Conservation (phyloP, 2,329 filamentous ascomycete genomes). For the Calonectria multiphialidica region DNA sequence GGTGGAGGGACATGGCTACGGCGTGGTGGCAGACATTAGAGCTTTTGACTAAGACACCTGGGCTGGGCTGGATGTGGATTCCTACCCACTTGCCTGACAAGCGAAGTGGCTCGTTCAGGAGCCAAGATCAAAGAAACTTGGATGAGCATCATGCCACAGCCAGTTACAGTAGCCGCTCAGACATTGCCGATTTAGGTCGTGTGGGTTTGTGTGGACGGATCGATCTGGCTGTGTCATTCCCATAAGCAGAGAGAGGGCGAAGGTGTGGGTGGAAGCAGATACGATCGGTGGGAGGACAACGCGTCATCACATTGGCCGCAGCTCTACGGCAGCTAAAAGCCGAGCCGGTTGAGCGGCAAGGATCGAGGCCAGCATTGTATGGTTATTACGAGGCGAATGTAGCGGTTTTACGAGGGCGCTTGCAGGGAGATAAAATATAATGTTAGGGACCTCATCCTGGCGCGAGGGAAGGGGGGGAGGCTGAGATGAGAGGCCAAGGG, state of each 20-base stretch:
- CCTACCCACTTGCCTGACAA: slow-evolving; percentile 1
- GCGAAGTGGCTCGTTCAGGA: slow-evolving; percentile 5
- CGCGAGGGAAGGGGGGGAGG: not conserved
- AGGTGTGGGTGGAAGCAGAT: not conserved
- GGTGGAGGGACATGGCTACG: not conserved
- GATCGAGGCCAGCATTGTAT: not conserved
- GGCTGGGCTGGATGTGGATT: slow-evolving; percentile 9
- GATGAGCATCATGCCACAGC: not conserved
- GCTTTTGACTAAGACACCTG: slow-evolving; percentile 9
- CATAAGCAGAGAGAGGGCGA: not conserved
- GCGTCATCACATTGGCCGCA: slow-evolving; percentile 43
- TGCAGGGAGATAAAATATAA: not conserved
- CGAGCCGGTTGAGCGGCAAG: slow-evolving; percentile 38
- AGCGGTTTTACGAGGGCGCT: not conserved
- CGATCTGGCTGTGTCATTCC: not conserved
- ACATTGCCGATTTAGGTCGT: not conserved
- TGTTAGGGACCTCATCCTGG: not conserved
- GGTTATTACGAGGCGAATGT: not conserved
- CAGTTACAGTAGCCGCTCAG: slow-evolving; percentile 17
- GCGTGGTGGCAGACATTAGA: not conserved
- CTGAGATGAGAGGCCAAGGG: not conserved
- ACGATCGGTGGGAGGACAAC: slow-evolving; percentile 24
- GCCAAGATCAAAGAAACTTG: slow-evolving; percentile 8
- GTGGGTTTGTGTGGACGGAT: not conserved
- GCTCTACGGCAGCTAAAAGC: slow-evolving; percentile 24